Conservation (phyloP, 2,329 filamentous ascomycete species). For the Colletotrichum sp. region DNA sequence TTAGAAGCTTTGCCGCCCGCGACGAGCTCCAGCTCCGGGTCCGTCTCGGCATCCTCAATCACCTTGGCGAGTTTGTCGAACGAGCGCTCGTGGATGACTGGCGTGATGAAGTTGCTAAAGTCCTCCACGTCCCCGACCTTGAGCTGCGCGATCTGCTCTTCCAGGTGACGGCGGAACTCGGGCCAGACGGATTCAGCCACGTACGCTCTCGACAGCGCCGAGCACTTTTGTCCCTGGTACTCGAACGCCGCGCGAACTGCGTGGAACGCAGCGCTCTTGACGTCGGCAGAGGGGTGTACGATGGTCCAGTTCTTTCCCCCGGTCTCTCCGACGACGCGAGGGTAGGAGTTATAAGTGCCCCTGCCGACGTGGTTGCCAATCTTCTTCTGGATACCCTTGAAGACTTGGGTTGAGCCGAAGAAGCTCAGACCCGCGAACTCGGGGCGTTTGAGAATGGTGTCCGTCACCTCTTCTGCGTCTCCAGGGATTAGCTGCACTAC, state of each 20-base stretch:
- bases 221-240: slow-evolving; percentile 92
- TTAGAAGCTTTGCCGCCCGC: slow-evolving; percentile 80
- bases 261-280: slow-evolving; percentile 80
- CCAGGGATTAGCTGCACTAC: slow-evolving; percentile 95
- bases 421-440: slow-evolving; percentile 93
- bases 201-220: slow-evolving; percentile 81
- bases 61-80: slow-evolving; percentile 81
- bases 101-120: slow-evolving; percentile 82
- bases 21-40: slow-evolving; percentile 74
- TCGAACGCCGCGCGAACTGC: slow-evolving; percentile 89
- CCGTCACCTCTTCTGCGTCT: slow-evolving; percentile 83
- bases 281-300: slow-evolving; percentile 77
- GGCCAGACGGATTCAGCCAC: slow-evolving; percentile 78
- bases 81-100: slow-evolving; percentile 81
- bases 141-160: slow-evolving; percentile 71
- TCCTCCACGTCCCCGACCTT: slow-evolving; percentile 73
- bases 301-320: slow-evolving; percentile 95
- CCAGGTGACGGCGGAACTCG: slow-evolving; percentile 70
- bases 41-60: slow-evolving; percentile 79
- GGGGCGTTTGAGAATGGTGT: slow-evolving; percentile 74
- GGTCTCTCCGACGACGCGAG: slow-evolving; percentile 88
- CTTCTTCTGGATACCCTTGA: slow-evolving; percentile 85
- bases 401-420: slow-evolving; percentile 90
- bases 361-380: slow-evolving; percentile 83
- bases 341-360: slow-evolving; percentile 84